phyloP scores from a whole-genome alignment of 1,284 basidiomycete species.

The Cryptococcus sp. region DNA sequence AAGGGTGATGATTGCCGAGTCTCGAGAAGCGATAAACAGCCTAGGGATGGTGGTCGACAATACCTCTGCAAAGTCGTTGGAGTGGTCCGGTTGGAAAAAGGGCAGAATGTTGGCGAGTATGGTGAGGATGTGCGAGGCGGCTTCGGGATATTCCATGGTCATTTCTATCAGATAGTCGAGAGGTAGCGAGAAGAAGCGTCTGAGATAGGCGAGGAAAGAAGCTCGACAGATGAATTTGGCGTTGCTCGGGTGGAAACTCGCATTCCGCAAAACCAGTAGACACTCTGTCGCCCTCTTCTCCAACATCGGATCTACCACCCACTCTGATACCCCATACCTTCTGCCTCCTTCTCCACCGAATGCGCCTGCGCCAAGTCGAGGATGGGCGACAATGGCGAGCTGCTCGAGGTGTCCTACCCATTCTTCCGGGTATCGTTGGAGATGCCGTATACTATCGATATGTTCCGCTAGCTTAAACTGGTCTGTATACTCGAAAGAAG shows the following conservation, averaged over 20 bases:
- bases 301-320: constrained; percentile 21
- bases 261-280: constrained; percentile 38
- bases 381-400: not conserved
- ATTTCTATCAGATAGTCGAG: constrained; percentile 29
- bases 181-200: constrained; percentile 34
- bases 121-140: constrained; percentile 31
- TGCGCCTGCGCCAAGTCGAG: not conserved
- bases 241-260: constrained; percentile 25
- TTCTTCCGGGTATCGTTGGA: constrained; percentile 28
- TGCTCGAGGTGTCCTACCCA: constrained; percentile 36
- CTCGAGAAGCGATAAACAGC: constrained; percentile 33
- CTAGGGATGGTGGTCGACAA: constrained; percentile 25
- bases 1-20: constrained; percentile 25
- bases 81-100: constrained; percentile 9
- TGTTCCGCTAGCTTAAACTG: constrained; percentile 29
- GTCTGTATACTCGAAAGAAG: constrained; percentile 30
- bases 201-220: constrained; percentile 21
- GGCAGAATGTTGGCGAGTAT: constrained; percentile 29
- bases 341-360: constrained; percentile 3
- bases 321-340: constrained; percentile 27
- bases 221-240: constrained; percentile 23
- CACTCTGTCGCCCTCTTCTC: constrained; percentile 31
- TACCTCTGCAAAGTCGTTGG: constrained; percentile 1
- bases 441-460: constrained; percentile 26
- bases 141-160: constrained; percentile 28